These are phyloP conservation scores for Lasiosphaeria miniovina DNA, from an alignment of 495 filamentous ascomycete species.

Conservation along the genomic window DNA sequence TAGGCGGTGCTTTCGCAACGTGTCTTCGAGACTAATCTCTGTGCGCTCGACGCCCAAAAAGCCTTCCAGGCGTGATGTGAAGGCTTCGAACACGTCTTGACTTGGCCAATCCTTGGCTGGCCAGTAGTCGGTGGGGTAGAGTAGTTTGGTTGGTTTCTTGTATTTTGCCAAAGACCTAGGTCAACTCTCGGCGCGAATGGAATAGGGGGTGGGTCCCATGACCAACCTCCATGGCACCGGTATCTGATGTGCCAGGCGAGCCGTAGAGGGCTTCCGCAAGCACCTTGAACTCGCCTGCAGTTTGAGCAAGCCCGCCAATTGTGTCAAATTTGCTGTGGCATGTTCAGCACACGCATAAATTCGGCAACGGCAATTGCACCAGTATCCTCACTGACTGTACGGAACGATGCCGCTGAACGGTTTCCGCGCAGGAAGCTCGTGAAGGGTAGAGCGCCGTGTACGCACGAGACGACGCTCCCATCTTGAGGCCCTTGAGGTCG, in stretches of 20 bases:
- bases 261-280: too few relatives aligned
- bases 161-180: neutral
- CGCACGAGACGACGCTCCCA: slow-evolving; percentile 4
- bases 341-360: too few relatives aligned
- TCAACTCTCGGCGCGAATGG: too few relatives aligned
- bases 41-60: slow-evolving; percentile 1
- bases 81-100: slow-evolving; percentile 8
- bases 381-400: neutral
- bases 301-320: too few relatives aligned
- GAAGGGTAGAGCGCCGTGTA: slow-evolving; percentile 4
- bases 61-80: neutral
- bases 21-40: slow-evolving; percentile 5
- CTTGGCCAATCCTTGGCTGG: neutral
- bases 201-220: too few relatives aligned
- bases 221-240: too few relatives aligned
- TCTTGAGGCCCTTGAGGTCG: slow-evolving; percentile 16
- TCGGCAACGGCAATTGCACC: neutral
- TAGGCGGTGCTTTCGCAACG: neutral
- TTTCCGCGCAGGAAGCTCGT: neutral
- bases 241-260: too few relatives aligned
- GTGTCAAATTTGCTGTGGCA: too few relatives aligned
- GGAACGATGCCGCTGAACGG: slow-evolving; percentile 11
- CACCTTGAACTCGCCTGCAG: too few relatives aligned
- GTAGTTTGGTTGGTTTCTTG: slow-evolving; percentile 2
- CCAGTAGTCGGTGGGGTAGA: slow-evolving; percentile 13